Evolutionary conservation across 192 early-diverging fungal species (phyloP).

Genomic region (Coemansia sp.): DNA sequence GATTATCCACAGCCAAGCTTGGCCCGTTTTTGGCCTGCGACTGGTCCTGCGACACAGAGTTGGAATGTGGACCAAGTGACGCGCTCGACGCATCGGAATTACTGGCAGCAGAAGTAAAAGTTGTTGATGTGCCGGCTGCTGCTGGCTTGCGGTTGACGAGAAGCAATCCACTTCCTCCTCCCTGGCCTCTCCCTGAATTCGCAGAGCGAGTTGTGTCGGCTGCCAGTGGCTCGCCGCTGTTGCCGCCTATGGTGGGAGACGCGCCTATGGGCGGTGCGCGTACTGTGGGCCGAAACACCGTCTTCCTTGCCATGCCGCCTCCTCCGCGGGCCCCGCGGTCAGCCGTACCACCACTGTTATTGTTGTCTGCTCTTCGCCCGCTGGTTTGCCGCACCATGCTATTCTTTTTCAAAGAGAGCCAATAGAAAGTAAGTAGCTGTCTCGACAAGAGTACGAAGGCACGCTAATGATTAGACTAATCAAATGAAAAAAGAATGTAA

Average conservation of each 20-base stretch:
- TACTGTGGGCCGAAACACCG: slow-evolving; percentile 38
- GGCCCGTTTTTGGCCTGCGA: not conserved
- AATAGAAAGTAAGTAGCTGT: no score
- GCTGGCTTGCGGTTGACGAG: slow-evolving; percentile 23
- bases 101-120: not conserved
- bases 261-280: slow-evolving; percentile 24
- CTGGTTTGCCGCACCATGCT: slow-evolving; percentile 2
- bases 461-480: no score
- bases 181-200: not conserved
- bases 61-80: not conserved
- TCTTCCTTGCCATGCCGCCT: slow-evolving; percentile 13
- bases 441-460: no score
- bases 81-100: not conserved
- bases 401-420: no score
- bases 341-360: slow-evolving; percentile 3
- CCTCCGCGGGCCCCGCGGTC: not conserved
- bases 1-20: slow-evolving; percentile 5
- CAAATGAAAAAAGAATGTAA: no score
- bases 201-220: not conserved
- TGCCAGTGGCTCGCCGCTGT: not conserved
- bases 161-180: slow-evolving; percentile 4
- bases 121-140: not conserved
- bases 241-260: not conserved
- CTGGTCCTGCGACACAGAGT: not conserved
- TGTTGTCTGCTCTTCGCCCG: slow-evolving; percentile 2